Base-by-base conservation (phyloP, 352 stramenopile genomes). In the Pythium dissotocum region DNA sequence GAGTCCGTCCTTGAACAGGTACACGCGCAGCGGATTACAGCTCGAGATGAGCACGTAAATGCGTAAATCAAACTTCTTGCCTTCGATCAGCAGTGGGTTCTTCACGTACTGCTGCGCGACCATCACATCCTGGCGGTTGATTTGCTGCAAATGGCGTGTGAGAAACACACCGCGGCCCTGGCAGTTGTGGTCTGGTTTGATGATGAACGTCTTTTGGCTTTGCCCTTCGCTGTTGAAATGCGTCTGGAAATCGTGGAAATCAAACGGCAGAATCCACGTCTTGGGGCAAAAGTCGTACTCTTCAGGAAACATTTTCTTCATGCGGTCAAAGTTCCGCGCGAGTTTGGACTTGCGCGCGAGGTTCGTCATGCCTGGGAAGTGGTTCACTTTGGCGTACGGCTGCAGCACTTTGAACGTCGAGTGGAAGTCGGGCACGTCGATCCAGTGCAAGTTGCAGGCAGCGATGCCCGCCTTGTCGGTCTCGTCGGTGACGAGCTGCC, bases 261-360 rank as follows among this genome's bases (percentile, higher is more conserved):
- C 94, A 54, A 96, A 91, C 21, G 97, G 97, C n/a, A 99, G 78
- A 33, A 99, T 97, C 89, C 95, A 99, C 21, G 97, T 99, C 36
- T 87, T 86, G 35, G 97, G 97, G 61, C 96, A 98, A 68, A 99
- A 99, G 36, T 87, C 80, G 63, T 95, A 99, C 65, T 98, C 90
- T 7, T 82, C 76, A 0, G 93, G 93, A 56, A 98, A 99, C 2
- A 95, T 64, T 61, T 97, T 98, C 63, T 92, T 94, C 94, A 99
- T 98, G 49, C 90, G 82, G 58, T 98, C 93, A 18, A 99, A 92
- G 76, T 98, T 98, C 65, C 97, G 90, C 9, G 96, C 95, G 51
- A 99, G 77, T 32, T 97, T 93, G 49, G 90, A 97, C 75, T 99
- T 99, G 32, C 97, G 89, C 21, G 95, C 94, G 14, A 99, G 73